These are phyloP conservation scores for Rhynchosporium agropyri DNA, from an alignment of 2,329 filamentous ascomycete species.

Conservation along the genomic window DNA sequence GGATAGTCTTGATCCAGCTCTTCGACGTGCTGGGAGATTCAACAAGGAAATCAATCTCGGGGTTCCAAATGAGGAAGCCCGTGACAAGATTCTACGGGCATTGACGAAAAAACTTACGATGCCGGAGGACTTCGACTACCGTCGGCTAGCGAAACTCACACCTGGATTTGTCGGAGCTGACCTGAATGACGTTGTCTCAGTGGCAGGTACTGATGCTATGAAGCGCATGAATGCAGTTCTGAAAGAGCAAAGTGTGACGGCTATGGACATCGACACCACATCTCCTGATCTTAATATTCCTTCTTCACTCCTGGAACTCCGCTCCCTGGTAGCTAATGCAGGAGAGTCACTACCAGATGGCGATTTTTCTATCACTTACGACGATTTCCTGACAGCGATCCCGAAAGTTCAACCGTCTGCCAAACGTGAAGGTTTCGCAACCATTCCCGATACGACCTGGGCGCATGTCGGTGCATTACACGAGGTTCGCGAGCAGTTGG, in stretches of 20 bases:
- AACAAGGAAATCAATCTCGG: slow-evolving; percentile 84
- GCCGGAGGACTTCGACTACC: slow-evolving; percentile 72
- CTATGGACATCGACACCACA: slow-evolving; percentile 42
- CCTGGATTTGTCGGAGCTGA: slow-evolving; percentile 94
- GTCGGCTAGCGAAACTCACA: slow-evolving; percentile 75
- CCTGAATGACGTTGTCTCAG: slow-evolving; percentile 64
- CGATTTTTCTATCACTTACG: slow-evolving; percentile 63
- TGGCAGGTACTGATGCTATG: slow-evolving; percentile 45
- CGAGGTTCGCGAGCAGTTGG: slow-evolving; percentile 77
- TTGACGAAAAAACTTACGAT: slow-evolving; percentile 69
- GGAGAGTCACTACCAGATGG: slow-evolving; percentile 53
- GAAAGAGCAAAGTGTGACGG: slow-evolving; percentile 37
- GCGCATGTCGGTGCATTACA: slow-evolving; percentile 84
- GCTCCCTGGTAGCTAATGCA: slow-evolving; percentile 57
- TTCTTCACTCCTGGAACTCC: slow-evolving; percentile 47
- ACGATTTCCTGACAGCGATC: slow-evolving; percentile 74
- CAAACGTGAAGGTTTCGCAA: slow-evolving; percentile 92
- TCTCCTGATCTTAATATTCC: slow-evolving; percentile 23
- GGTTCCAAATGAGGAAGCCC: slow-evolving; percentile 77
- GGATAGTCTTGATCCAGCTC: slow-evolving; percentile 79
- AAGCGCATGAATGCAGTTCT: slow-evolving; percentile 43
- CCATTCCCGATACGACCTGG: slow-evolving; percentile 93
- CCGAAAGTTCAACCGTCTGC: slow-evolving; percentile 77
- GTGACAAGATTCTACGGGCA: slow-evolving; percentile 76
- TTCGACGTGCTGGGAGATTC: slow-evolving; percentile 75